Conservation (phyloP, 257 asterid genomes). For the Solanum chiquidenum region DNA sequence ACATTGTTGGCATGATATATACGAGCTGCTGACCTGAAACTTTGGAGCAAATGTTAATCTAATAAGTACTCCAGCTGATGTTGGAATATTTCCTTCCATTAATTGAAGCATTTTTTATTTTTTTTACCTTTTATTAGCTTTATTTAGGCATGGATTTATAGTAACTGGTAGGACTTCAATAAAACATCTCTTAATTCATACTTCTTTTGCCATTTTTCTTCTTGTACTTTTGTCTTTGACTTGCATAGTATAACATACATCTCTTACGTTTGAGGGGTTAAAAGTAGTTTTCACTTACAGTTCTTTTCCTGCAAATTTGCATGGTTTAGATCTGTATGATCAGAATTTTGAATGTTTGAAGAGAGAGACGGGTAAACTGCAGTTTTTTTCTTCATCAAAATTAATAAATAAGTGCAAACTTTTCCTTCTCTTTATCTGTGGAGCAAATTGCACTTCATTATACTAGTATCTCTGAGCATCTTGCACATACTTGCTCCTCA, state of each 20-base stretch:
- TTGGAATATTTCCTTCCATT: neutral
- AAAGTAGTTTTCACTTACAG: neutral
- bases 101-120: neutral
- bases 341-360: neutral
- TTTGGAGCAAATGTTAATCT: neutral
- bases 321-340: neutral
- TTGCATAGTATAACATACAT: neutral
- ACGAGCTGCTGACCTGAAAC: neutral
- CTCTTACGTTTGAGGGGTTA: neutral
- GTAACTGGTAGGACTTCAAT: neutral
- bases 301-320: neutral
- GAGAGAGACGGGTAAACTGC: neutral
- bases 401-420: neutral
- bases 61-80: neutral
- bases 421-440: neutral
- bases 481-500: neutral
- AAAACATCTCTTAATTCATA: neutral
- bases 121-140: neutral
- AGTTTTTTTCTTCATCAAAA: neutral
- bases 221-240: neutral
- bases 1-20: neutral
- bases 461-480: neutral
- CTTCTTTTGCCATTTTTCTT: neutral
- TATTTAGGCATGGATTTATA: neutral
- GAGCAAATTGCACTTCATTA: neutral